Percentiles rank a stretch among this genome's conserved stretches.
phyloP scores from a whole-genome alignment of 768 basidiomycete genomes.

The Coprinopsis cinerea region DNA sequence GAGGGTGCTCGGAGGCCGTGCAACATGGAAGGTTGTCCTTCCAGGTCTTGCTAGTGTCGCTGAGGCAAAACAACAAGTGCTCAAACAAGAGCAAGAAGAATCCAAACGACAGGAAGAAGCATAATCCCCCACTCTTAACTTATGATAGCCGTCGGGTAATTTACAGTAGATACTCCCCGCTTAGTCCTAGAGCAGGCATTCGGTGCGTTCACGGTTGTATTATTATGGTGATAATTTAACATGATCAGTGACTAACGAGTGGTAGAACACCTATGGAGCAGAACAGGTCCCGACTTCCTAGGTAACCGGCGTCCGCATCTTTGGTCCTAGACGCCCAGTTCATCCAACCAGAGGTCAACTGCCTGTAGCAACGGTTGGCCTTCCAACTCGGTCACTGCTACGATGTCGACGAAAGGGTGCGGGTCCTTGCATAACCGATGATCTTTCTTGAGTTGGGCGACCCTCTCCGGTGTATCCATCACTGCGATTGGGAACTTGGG shows the following conservation, averaged over 20 bases:
- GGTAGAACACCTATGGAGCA: too few relatives aligned
- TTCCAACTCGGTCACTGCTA: conserved; percentile 29
- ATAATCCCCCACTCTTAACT: background rate
- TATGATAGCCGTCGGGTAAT: conserved; percentile 6
- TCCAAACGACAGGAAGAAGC: background rate
- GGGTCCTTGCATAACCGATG: conserved; percentile 35
- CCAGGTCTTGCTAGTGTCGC: conserved; percentile 50
- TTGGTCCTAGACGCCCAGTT: conserved; percentile 48
- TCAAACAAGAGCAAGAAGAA: conserved; percentile 22
- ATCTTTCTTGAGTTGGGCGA: conserved; percentile 26
- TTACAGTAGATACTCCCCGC: conserved; percentile 2
- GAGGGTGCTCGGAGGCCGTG: conserved; percentile 49
- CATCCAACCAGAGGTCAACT: conserved; percentile 51
- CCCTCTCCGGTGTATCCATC: conserved; percentile 30
- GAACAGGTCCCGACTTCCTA: too few relatives aligned
- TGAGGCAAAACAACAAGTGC: conserved; percentile 27
- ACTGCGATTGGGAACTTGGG: conserved; percentile 57
- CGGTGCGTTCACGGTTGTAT: conserved; percentile 6
- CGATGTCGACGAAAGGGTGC: conserved; percentile 29
- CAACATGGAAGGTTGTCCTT: conserved; percentile 61
- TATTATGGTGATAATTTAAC: too few relatives aligned
- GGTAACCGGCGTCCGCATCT: too few relatives aligned
- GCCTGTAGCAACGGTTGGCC: conserved; percentile 32
- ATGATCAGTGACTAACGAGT: too few relatives aligned
- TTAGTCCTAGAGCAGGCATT: conserved; percentile 11